Percentiles rank a stretch among this genome's conserved stretches.
Conservation (phyloP, 306 rosid species). For the Rubus parviflorus region DNA sequence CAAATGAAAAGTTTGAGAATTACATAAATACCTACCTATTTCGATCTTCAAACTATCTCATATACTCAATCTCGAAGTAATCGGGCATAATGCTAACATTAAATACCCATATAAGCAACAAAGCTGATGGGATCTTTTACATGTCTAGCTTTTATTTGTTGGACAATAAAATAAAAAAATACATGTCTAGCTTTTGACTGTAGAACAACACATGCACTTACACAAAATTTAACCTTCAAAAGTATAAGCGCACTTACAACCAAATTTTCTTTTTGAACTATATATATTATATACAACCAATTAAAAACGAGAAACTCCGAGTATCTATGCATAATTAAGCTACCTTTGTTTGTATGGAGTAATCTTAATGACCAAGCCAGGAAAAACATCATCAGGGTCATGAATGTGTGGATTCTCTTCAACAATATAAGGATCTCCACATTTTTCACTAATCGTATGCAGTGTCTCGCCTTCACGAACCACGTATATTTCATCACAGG, state of each 20-base stretch:
- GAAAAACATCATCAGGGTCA: conserved; percentile 80
- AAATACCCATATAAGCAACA: not conserved
- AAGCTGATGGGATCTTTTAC: not conserved
- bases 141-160: not conserved
- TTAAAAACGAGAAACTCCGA: not conserved
- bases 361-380: conserved; percentile 78
- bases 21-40: no score
- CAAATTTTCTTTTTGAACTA: no score
- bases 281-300: not conserved
- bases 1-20: no score
- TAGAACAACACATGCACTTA: not conserved
- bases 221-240: not conserved
- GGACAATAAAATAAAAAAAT: no score
- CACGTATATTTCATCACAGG: conserved; percentile 78
- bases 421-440: conserved; percentile 75
- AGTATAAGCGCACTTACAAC: not conserved
- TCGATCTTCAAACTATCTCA: not conserved
- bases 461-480: conserved; percentile 83
- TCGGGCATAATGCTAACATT: not conserved
- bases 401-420: conserved; percentile 83
- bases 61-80: not conserved
- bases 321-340: not conserved
- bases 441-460: conserved; percentile 71
- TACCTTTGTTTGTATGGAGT: conserved; percentile 44
- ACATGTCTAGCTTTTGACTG: not conserved